These are phyloP conservation scores for Hyphodiscus hymeniophilus DNA, from an alignment of 495 filamentous ascomycete genomes.

Conservation along the genomic window DNA sequence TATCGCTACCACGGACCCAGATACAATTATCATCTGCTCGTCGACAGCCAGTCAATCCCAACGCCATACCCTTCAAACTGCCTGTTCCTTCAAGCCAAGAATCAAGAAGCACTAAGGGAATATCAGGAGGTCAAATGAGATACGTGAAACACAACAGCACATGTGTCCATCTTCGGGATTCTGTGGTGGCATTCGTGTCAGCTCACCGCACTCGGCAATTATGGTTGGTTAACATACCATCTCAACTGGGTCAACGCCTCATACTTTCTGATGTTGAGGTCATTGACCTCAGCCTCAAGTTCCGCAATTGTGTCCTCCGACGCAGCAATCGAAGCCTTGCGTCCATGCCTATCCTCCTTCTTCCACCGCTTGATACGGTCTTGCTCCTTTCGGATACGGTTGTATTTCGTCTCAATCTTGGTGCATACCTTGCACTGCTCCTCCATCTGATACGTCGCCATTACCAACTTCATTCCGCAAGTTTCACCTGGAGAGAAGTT, in stretches of 20 bases:
- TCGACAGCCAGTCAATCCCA: conserved; percentile 15
- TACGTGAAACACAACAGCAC: conserved; percentile 2
- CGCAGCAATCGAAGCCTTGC: conserved; percentile 71
- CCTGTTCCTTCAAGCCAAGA: not conserved
- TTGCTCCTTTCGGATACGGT: conserved; percentile 65
- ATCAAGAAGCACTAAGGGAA: conserved; percentile 14
- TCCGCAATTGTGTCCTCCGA: conserved; percentile 53
- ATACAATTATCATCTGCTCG: conserved; percentile 13
- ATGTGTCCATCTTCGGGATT: conserved; percentile 8
- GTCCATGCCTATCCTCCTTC: conserved; percentile 42
- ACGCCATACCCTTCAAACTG: conserved; percentile 7
- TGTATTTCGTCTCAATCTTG: conserved; percentile 80
- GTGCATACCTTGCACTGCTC: conserved; percentile 50
- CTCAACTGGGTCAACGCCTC: conserved; percentile 1
- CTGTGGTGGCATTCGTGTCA: conserved; percentile 21
- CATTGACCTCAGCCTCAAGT: conserved; percentile 55
- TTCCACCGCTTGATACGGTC: conserved; percentile 79
- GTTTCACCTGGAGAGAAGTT: no score
- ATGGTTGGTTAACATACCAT: conserved; percentile 6
- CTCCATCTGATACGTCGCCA: conserved; percentile 5
- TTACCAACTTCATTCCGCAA: conserved; percentile 71
- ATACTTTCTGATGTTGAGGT: conserved; percentile 39
- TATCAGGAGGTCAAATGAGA: conserved; percentile 5
- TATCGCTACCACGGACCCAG: conserved; percentile 17
- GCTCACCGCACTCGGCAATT: not conserved